Percentiles rank a stretch among this genome's conserved stretches.
Conservation (phyloP, 2,329 filamentous ascomycete genomes). For the Macroventuria anomochaeta region DNA sequence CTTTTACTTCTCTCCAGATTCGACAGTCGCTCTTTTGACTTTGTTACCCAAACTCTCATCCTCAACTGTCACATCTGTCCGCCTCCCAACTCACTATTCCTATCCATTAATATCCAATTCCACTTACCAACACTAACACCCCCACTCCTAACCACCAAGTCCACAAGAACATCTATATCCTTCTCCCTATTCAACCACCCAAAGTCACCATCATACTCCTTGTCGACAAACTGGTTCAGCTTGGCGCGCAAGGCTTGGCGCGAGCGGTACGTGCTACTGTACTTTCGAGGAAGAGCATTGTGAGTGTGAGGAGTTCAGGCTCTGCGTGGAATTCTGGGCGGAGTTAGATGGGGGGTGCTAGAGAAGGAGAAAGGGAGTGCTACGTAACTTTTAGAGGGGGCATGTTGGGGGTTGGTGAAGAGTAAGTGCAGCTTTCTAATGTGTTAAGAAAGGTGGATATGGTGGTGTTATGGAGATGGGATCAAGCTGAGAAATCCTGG, state of each 20-base stretch:
- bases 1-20: too few relatives aligned
- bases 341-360: background rate
- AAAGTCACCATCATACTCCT: background rate
- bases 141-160: background rate
- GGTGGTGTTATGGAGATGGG: too few relatives aligned
- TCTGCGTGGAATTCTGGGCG: background rate
- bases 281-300: background rate
- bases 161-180: background rate
- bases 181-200: background rate
- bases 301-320: background rate
- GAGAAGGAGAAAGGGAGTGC: background rate
- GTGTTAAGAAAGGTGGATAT: too few relatives aligned
- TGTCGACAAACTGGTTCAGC: background rate
- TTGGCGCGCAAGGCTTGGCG: background rate
- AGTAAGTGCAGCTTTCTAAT: too few relatives aligned
- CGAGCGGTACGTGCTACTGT: slow-evolving; percentile 1
- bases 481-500: too few relatives aligned
- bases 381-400: background rate
- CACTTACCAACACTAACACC: background rate
- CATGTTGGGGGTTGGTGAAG: background rate
- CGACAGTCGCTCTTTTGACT: too few relatives aligned
- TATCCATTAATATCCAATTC: too few relatives aligned
- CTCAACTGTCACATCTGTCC: too few relatives aligned
- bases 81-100: too few relatives aligned
- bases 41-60: too few relatives aligned